Percentiles rank a stretch among this genome's conserved stretches.
These are phyloP conservation scores for Suhomyces maxii DNA, from an alignment of 1,139 yeast species.

Conservation along the genomic window DNA sequence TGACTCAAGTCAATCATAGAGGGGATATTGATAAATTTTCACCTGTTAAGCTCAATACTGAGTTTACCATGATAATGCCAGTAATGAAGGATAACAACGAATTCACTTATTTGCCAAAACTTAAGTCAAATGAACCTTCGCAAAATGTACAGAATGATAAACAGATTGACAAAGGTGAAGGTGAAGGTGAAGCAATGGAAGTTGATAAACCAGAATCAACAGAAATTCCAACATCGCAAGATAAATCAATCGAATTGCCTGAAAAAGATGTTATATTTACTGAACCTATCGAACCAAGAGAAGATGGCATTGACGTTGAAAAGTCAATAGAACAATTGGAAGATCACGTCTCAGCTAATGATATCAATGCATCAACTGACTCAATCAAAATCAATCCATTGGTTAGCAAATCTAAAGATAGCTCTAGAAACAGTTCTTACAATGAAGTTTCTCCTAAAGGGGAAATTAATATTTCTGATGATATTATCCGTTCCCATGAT, in stretches of 20 bases:
- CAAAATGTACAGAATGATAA: not conserved
- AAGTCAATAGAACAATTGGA: not conserved
- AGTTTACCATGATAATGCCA: slow-evolving; percentile 43
- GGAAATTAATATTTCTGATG: too few species aligned
- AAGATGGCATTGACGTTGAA: not conserved
- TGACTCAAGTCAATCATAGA: slow-evolving; percentile 29
- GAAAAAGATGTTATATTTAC: too few species aligned
- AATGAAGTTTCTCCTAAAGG: too few species aligned
- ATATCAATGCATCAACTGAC: too few species aligned
- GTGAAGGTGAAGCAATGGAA: slow-evolving; percentile 8
- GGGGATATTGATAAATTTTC: slow-evolving; percentile 21
- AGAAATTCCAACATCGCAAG: not conserved
- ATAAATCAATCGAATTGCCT: not conserved
- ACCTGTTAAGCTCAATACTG: slow-evolving; percentile 34
- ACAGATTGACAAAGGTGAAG: slow-evolving; percentile 10
- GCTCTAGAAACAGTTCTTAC: too few species aligned
- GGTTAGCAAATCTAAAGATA: too few species aligned
- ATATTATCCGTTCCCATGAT: not conserved
- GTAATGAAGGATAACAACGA: slow-evolving; percentile 19
- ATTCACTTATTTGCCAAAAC: slow-evolving; percentile 10
- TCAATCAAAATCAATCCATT: too few species aligned
- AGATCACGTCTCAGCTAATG: not conserved
- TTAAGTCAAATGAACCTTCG: slow-evolving; percentile 7
- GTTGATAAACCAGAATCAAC: slow-evolving; percentile 4
- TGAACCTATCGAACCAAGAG: not conserved